A percentile compares a stretch with the other conserved stretches of the same genome.
phyloP scores from a whole-genome alignment of 1,284 basidiomycete genomes.

The Afroboletus lepidellus region DNA sequence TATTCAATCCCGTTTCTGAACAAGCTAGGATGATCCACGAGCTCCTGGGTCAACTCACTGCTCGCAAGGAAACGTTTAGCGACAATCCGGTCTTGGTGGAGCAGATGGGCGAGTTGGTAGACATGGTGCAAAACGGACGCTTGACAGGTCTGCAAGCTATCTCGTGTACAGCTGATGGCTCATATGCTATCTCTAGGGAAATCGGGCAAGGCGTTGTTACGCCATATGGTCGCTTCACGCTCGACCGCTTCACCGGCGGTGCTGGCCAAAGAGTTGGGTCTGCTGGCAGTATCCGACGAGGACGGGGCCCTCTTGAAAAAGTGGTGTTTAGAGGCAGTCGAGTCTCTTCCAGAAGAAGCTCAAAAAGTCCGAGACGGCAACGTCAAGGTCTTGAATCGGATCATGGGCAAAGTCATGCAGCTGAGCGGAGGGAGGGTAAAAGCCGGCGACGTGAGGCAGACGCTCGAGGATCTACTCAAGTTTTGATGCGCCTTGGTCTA shows the following conservation, averaged over 20 bases:
- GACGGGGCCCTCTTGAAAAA: constrained; percentile 38
- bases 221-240: constrained; percentile 55
- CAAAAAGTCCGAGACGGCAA: constrained; percentile 72
- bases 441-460: constrained; percentile 46
- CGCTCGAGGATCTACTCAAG: constrained; percentile 47
- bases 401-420: constrained; percentile 92
- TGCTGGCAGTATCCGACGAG: constrained; percentile 38
- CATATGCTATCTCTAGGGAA: constrained; percentile 46
- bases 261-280: constrained; percentile 51
- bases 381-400: constrained; percentile 79
- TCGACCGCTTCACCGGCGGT: constrained; percentile 38
- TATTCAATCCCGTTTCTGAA: constrained; percentile 4
- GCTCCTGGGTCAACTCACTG: constrained; percentile 73
- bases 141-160: constrained; percentile 50
- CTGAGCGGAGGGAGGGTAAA: constrained; percentile 78
- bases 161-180: background rate
- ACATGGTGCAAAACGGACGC: constrained; percentile 56
- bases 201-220: constrained; percentile 68
- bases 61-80: constrained; percentile 58
- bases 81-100: constrained; percentile 58
- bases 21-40: constrained; percentile 80
- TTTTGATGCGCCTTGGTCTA: too few relatives aligned
- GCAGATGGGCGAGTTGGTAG: constrained; percentile 77
- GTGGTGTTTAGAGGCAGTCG: constrained; percentile 66
- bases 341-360: constrained; percentile 68